phyloP scores from a whole-genome alignment of 139 green algal species.

The Penium margaritaceum region DNA sequence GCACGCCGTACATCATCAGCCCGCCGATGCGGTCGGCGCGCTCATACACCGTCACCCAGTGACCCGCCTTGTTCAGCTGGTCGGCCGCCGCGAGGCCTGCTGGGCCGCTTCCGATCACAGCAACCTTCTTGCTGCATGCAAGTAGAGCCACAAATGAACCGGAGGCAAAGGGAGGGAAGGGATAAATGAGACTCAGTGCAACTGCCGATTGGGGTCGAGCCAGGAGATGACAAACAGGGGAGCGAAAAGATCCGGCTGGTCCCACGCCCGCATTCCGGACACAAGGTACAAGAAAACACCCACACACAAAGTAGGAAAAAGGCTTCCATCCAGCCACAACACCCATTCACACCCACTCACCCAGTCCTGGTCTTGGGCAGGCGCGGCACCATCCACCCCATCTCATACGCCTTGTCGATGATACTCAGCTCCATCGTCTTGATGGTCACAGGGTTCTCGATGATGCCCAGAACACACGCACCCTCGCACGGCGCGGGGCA shows the following conservation, averaged over 20 bases:
- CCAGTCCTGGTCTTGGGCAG: constrained; percentile 70
- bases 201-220: too few species aligned
- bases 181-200: too few species aligned
- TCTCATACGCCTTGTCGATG: constrained; percentile 88
- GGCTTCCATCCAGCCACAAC: too few species aligned
- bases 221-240: too few species aligned
- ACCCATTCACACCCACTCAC: too few species aligned
- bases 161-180: too few species aligned
- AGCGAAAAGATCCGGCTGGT: too few species aligned
- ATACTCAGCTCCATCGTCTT: constrained; percentile 91
- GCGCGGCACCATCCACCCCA: constrained; percentile 85
- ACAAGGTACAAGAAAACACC: too few species aligned
- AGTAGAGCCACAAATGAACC: too few species aligned
- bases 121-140: constrained; percentile 57
- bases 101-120: constrained; percentile 80
- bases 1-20: constrained; percentile 96
- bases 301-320: too few species aligned
- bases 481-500: constrained; percentile 92
- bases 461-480: constrained; percentile 90
- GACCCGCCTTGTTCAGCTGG: constrained; percentile 88
- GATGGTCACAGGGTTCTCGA: constrained; percentile 90
- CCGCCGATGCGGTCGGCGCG: constrained; percentile 80
- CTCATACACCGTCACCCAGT: constrained; percentile 83
- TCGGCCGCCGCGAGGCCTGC: constrained; percentile 85
- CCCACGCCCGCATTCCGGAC: too few species aligned